phyloP scores from a whole-genome alignment of 441 rosid genomes.

The Gossypium trilobum region DNA sequence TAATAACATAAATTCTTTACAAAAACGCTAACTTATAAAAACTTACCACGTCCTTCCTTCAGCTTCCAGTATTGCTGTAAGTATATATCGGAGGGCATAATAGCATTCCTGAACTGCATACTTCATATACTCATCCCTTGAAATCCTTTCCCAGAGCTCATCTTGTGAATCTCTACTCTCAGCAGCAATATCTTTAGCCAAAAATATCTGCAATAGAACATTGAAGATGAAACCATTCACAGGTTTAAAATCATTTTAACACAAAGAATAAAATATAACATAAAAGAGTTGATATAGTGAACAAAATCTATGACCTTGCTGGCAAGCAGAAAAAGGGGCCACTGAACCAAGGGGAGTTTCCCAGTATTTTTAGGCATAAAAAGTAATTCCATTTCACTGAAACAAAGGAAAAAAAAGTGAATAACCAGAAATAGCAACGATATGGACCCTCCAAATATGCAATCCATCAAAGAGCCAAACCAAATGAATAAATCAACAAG shows the following conservation, averaged over 20 bases:
- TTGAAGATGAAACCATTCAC: background rate
- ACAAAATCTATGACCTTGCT: conserved; percentile 62
- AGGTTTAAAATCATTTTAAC: conserved; percentile 1
- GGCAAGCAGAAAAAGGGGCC: conserved; percentile 99
- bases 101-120: conserved; percentile 92
- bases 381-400: conserved; percentile 89
- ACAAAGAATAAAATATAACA: background rate
- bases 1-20: background rate
- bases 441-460: background rate
- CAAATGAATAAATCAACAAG: conserved; percentile 4
- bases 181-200: conserved; percentile 83
- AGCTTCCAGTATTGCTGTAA: conserved; percentile 64
- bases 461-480: background rate
- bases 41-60: conserved; percentile 92
- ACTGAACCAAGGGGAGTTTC: conserved; percentile 71
- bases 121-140: conserved; percentile 84
- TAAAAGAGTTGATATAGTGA: conserved; percentile 7
- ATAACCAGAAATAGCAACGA: background rate
- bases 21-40: conserved; percentile 10
- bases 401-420: conserved; percentile 16
- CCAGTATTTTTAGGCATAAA: conserved; percentile 91
- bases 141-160: conserved; percentile 81
- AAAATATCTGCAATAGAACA: conserved; percentile 47
- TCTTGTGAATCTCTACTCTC: conserved; percentile 60
- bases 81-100: conserved; percentile 48